Base-by-base conservation (phyloP, 768 basidiomycete species). In the Leccinum fibrillosum region DNA sequence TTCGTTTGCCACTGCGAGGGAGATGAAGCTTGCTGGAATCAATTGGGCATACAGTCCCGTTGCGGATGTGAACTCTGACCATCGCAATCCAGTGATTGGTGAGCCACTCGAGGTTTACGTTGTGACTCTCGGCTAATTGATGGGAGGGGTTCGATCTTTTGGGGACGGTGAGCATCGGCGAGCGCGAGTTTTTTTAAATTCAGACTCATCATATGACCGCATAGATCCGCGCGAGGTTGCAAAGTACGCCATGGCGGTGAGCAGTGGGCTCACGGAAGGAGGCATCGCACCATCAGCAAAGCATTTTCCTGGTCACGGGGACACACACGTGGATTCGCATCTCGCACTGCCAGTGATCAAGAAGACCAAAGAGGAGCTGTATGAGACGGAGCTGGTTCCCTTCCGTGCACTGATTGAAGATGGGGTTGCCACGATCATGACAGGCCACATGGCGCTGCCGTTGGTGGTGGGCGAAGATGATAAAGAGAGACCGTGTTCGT, bases 261-360 rank as follows among this genome's bases (percentile, higher is more conserved):
- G 76, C 39, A 66, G 66, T 1, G 87, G 86, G 3, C 75, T 86
- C 17, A 73, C 76, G 0, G 64, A 75, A 4, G 72, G 75, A 0
- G 79, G 79, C 2, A 71, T 89, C 10, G 86, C 87, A 2, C 80
- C 88, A 0, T 84, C 77, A 23, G 80, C 80, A 3, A 90, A 89
- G 64, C 88, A 89, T 64, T 89, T 89, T 63, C 88, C 87, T 0
- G 88, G 88, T 0, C 88, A 89, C 59, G 87, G 88, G 0, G 86
- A 89, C 55, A 90, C 88, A 1, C 78, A 84, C 55, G 75, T 88
- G 49, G 88, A 89, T 64, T 88, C 88, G 1, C 88, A 89, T 63
- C 77, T 86, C 21, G 82, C 79, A 2, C 78, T 89, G 13, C 88
- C 88, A 0, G 69, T 77, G 26, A 88, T 90, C 65, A 68, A 71